Base-by-base conservation (phyloP, 139 green algal genomes). In the Picochlorum costavermella region DNA sequence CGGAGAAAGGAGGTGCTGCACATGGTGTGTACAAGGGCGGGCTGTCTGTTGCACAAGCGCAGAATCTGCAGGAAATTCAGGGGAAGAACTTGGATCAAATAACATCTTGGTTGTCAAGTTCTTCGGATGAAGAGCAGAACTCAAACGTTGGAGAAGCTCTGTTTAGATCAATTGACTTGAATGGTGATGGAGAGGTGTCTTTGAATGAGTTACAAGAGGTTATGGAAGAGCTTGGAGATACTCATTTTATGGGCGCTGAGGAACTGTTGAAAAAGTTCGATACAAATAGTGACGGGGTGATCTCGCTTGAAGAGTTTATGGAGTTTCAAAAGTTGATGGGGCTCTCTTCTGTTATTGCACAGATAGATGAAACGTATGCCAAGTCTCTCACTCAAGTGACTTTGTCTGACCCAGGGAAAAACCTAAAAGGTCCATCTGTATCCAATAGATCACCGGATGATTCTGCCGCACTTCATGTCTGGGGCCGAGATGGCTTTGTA, bases 11-110 rank as follows among this genome's bases (percentile, higher is more conserved):
- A 2, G 76, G 82, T 8, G 87, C 90, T 14, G 78, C 90, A 5
- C 90, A 97, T 58, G 67, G 76, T 2, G 79, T 81, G 2, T 97
- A 97, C 82, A 97, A 96, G 73, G 86, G 87, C 5, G 82, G 84
- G n/a, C 62, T 95, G 51, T 79, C 87, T 63, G 31, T 69, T 5
- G 16, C 59, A 10, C 81, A 87, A 69, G 81, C 68, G 4, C 14
- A 58, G 30, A 64, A 81, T 60, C 67, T 88, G 43, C 73, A 78
- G 51, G 62, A 60, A 1, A 82, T 80, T 75, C 85, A 72, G 0
- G 53, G 33, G 33, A 40, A 40, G 33, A 40, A 40, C 33, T 40
- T 40, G 33, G 33, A 40, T 40, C 33, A 40, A 69, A 6, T 64
- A 80, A 51, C 70, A 6, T 40, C 60, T 26, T 33, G 48, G 33